These are phyloP conservation scores for Scheffersomyces illinoinensis DNA, from an alignment of 1,139 yeast genomes.

Conservation along the genomic window DNA sequence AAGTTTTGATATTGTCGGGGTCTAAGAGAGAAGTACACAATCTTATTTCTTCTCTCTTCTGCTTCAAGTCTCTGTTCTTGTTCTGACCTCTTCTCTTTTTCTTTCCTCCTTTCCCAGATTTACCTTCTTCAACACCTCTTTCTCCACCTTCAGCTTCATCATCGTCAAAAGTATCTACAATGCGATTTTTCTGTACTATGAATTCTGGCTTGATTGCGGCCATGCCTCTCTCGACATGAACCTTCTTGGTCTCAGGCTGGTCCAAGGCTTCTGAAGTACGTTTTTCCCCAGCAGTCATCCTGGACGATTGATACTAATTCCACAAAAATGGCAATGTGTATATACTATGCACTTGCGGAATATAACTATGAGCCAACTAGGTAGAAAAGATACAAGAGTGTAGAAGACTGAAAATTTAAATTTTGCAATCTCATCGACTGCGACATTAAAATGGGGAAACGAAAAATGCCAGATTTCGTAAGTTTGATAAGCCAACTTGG, in stretches of 20 bases:
- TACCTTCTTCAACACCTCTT: conserved; percentile 31
- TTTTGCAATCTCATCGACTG: neutral
- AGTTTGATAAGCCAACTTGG: neutral
- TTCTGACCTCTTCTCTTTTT: conserved; percentile 81
- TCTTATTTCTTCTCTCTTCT: conserved; percentile 62
- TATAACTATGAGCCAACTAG: neutral
- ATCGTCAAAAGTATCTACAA: conserved; percentile 44
- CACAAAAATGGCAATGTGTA: neutral
- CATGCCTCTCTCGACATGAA: conserved; percentile 44
- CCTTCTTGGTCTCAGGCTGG: conserved; percentile 10
- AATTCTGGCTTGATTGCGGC: conserved; percentile 69
- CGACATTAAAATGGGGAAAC: neutral
- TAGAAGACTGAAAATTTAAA: neutral
- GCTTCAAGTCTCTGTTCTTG: conserved; percentile 79
- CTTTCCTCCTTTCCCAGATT: conserved; percentile 30
- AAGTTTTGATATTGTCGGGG: conserved; percentile 49
- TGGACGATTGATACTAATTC: neutral
- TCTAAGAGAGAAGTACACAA: conserved; percentile 65
- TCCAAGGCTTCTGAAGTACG: conserved; percentile 19
- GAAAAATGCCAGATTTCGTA: neutral
- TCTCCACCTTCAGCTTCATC: conserved; percentile 51
- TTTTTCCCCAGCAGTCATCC: conserved; percentile 13
- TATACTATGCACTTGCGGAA: neutral
- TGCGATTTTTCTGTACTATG: conserved; percentile 32
- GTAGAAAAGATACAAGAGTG: too few species aligned